phyloP scores from a whole-genome alignment of 2,329 filamentous ascomycete genomes.

The Trichoderma atroviride region DNA sequence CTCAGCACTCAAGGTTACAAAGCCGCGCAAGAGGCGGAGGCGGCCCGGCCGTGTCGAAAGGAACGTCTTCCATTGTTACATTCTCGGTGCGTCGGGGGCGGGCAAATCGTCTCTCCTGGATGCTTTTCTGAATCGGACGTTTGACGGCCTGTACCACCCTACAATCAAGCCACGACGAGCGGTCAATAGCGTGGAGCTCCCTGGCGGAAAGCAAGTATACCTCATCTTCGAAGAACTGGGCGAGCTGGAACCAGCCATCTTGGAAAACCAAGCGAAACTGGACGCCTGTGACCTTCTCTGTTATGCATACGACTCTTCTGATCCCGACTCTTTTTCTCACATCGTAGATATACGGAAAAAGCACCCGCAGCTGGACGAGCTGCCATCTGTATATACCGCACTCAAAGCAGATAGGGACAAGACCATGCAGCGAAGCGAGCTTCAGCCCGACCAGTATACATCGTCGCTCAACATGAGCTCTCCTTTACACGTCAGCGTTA shows the following conservation, averaged over 20 bases:
- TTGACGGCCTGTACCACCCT: slow-evolving; percentile 80
- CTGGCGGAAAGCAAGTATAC: slow-evolving; percentile 95
- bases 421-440: slow-evolving; percentile 89
- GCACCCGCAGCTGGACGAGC: slow-evolving; percentile 81
- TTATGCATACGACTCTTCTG: slow-evolving; percentile 95
- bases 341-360: slow-evolving; percentile 79
- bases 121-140: slow-evolving; percentile 86
- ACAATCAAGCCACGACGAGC: slow-evolving; percentile 93
- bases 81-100: slow-evolving; percentile 80
- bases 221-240: slow-evolving; percentile 94
- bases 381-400: slow-evolving; percentile 89
- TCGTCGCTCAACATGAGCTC: slow-evolving; percentile 82
- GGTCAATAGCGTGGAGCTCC: slow-evolving; percentile 94
- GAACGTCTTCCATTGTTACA: slow-evolving; percentile 92
- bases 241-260: slow-evolving; percentile 89
- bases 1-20: slow-evolving; percentile 87
- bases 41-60: slow-evolving; percentile 85
- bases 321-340: slow-evolving; percentile 93
- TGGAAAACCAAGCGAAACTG: slow-evolving; percentile 88
- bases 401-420: slow-evolving; percentile 96
- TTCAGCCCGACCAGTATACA: slow-evolving; percentile 92
- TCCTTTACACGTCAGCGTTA: slow-evolving; percentile 91
- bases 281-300: slow-evolving; percentile 93
- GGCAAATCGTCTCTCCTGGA: slow-evolving; percentile 92
- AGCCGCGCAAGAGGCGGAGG: slow-evolving; percentile 81